A percentile compares a stretch with the other conserved stretches of the same genome.
phyloP scores from a whole-genome alignment of 2,329 filamentous ascomycete species.

The Neonectria magnoliae region DNA sequence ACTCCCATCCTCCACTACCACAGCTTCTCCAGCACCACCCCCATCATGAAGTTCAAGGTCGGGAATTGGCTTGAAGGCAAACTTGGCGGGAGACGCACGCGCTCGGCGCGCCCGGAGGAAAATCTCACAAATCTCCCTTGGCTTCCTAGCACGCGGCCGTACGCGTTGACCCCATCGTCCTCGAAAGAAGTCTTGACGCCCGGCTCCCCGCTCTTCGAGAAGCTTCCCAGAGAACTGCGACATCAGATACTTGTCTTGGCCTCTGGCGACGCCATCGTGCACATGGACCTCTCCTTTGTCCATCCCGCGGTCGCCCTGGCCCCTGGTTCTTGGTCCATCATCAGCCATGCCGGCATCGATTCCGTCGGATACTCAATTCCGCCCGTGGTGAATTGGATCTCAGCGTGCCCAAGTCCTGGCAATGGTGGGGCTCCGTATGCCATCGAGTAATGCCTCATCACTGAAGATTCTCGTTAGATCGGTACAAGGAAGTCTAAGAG shows the following conservation, averaged over 20 bases:
- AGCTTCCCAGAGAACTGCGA: background rate
- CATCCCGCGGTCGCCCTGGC: background rate
- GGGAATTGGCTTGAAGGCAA: background rate
- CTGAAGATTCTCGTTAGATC: background rate
- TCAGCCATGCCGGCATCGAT: background rate
- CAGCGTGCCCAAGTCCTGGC: background rate
- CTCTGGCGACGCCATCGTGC: background rate
- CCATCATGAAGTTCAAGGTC: background rate
- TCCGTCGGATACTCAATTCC: background rate
- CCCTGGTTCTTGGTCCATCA: no score
- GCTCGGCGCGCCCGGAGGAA: background rate
- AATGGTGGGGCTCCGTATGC: conserved; percentile 21
- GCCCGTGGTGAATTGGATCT: background rate
- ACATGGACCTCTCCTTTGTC: background rate
- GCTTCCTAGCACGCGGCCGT: background rate
- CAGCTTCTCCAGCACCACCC: no score
- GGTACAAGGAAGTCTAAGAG: background rate
- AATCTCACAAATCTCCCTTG: background rate
- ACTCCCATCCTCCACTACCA: no score
- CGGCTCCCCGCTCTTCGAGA: background rate
- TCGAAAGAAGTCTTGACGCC: background rate
- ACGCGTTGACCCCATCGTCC: background rate
- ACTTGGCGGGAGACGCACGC: background rate
- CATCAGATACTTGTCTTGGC: background rate
- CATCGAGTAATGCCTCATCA: conserved; percentile 8